phyloP scores from a whole-genome alignment of 2,329 filamentous ascomycete genomes.

The Spiromastix sp. region DNA sequence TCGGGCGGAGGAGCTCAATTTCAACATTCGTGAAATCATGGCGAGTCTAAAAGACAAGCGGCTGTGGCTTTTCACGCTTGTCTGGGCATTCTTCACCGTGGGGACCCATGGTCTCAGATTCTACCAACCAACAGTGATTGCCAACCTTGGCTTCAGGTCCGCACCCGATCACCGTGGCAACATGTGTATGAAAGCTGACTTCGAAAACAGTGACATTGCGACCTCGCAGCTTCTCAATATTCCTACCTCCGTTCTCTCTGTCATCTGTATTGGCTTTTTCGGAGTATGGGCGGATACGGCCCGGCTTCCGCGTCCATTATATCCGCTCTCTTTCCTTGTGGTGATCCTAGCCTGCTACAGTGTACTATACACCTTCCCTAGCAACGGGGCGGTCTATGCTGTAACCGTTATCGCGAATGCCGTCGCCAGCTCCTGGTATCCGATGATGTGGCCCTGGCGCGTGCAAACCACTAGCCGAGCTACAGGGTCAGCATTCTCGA shows the following conservation, averaged over 20 bases:
- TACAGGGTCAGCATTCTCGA: conserved; percentile 36
- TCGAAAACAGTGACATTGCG: conserved; percentile 36
- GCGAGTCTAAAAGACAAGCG: conserved; percentile 24
- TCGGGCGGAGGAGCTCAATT: conserved; percentile 26
- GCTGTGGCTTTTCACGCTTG: conserved; percentile 29
- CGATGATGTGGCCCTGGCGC: conserved; percentile 18
- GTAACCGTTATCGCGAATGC: background rate
- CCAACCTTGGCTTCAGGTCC: conserved; percentile 34
- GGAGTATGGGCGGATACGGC: conserved; percentile 34
- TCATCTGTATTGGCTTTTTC: conserved; percentile 29
- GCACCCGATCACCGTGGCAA: no score
- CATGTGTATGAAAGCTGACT: conserved; percentile 32
- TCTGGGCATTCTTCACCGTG: conserved; percentile 30
- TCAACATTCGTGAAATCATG: conserved; percentile 26
- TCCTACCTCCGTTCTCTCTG: conserved; percentile 31
- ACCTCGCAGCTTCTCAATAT: conserved; percentile 35
- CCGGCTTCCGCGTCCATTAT: conserved; percentile 29
- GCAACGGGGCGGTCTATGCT: conserved; percentile 20
- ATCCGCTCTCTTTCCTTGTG: conserved; percentile 36
- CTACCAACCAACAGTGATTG: conserved; percentile 34
- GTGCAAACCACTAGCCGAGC: conserved; percentile 32
- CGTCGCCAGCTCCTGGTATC: background rate
- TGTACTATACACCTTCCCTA: conserved; percentile 39
- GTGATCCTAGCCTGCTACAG: conserved; percentile 34
- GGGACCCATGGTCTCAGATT: conserved; percentile 34